A percentile compares a stretch with the other conserved stretches of the same genome.
Conservation (phyloP, 768 basidiomycete species). For the Trametes punicea region DNA sequence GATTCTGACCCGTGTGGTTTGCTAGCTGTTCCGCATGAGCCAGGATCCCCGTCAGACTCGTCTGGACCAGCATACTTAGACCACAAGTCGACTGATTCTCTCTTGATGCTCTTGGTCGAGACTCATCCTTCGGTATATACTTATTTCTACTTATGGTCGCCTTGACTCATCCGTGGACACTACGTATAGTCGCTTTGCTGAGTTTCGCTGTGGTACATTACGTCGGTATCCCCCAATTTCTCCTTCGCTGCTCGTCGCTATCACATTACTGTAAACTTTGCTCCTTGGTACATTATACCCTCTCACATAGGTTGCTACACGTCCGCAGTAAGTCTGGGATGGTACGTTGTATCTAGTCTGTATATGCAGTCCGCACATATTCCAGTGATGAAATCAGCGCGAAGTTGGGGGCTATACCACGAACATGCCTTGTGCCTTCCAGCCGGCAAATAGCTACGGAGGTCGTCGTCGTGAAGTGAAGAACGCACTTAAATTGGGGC, state of each 20-base stretch:
- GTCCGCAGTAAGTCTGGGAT: neutral
- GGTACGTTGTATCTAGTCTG: neutral
- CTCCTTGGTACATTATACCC: neutral
- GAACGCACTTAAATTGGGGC: no score
- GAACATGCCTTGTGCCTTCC: neutral
- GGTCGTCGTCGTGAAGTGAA: no score
- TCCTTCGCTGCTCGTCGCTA: neutral
- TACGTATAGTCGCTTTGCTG: neutral
- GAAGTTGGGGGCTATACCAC: no score
- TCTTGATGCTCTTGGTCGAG: neutral
- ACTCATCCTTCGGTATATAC: neutral
- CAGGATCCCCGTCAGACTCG: neutral
- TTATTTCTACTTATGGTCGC: neutral
- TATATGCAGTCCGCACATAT: neutral
- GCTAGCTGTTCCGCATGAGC: conserved; percentile 20
- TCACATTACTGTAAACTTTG: conserved; percentile 1
- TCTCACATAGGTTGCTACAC: neutral
- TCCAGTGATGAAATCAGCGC: neutral
- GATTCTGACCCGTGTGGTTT: neutral
- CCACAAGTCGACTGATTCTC: neutral
- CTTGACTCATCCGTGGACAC: neutral
- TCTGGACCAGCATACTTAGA: neutral
- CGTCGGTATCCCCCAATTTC: neutral
- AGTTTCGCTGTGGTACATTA: conserved; percentile 1
- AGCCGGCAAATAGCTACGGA: no score